Evolutionary conservation across 2,329 filamentous ascomycete genomes (phyloP), one percentile per base, ranked within the genome.

Genomic region (Gnomoniopsis smithogilvyi): DNA sequence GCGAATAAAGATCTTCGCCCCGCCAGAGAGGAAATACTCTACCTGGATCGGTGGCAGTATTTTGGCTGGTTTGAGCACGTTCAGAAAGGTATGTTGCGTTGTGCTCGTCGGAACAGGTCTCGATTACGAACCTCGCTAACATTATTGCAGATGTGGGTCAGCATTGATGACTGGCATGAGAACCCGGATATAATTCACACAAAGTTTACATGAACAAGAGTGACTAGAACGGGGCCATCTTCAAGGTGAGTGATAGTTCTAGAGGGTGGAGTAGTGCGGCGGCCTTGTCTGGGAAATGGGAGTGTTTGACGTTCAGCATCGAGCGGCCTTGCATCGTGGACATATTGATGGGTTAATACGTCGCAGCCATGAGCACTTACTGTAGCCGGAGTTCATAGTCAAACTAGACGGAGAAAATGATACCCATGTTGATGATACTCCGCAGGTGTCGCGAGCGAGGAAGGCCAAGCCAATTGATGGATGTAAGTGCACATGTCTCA

Each of bases 41-140:
- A 99, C 95, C 34, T 99, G 95, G 95, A 98, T 98, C 67, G 95
- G 95, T 64, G 95, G 95, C 58, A 97, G 95, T 74, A 99, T 99
- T 76, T 80, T 99, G 65, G 95, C 95, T 36, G 94, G 95, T 7
- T 77, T 99, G 74, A 98, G 94, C 79, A 99, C 95, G 56, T 99
- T 99, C 78, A 89, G 94, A 80, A 99, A 98, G 90, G 92, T 95
- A 75, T 73, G 82, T 72, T 50, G 14, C 12, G 22, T 19, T n/a
- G 22, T 17, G 4, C 24, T 33, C n/a, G 48, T n/a, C 30, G 33
- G 21, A 41, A 11, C 24, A 51, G 30, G 2, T 3, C 10, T 1
- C 15, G 21, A 15, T 17, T n/a, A 10, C 30, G 4, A 14, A 14
- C 21, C 45, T 41, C 49, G 38, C 48, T 24, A 22, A n/a, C 21